These are phyloP conservation scores for Talaromyces nanjingensis DNA, from an alignment of 495 filamentous ascomycete species.

Conservation along the genomic window DNA sequence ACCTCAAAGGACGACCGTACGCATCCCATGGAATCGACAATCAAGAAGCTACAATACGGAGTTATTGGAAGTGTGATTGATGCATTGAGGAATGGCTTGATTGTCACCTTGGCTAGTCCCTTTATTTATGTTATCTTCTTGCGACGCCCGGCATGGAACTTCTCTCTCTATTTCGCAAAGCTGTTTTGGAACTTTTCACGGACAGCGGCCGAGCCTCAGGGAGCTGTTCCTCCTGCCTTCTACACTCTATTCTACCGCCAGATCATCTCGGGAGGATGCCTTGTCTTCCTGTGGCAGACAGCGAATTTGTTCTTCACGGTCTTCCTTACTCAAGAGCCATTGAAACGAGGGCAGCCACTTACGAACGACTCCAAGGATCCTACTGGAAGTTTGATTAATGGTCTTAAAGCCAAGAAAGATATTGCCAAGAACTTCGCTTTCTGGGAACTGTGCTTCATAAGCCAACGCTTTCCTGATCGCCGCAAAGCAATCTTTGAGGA, in stretches of 20 bases:
- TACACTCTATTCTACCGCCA: conserved; percentile 51
- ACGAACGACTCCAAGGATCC: conserved; percentile 81
- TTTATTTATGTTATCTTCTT: conserved; percentile 60
- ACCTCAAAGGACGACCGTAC: conserved; percentile 27
- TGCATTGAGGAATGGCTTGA: conserved; percentile 33
- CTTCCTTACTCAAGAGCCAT: conserved; percentile 70
- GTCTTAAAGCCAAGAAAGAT: conserved; percentile 57
- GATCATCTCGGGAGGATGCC: conserved; percentile 55
- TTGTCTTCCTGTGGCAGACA: conserved; percentile 66
- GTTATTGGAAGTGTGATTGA: conserved; percentile 19
- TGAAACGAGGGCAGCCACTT: conserved; percentile 78
- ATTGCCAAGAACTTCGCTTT: conserved; percentile 67
- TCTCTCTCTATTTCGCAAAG: conserved; percentile 59
- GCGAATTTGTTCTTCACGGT: conserved; percentile 69
- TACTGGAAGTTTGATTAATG: conserved; percentile 81
- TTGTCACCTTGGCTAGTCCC: conserved; percentile 37
- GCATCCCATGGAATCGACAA: conserved; percentile 25
- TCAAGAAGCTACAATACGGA: conserved; percentile 24
- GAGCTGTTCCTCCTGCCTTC: conserved; percentile 48
- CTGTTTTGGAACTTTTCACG: conserved; percentile 67
- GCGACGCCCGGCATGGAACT: conserved; percentile 57
- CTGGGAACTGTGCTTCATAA: conserved; percentile 82
- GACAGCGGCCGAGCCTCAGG: conserved; percentile 52
- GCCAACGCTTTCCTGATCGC: conserved; percentile 61
- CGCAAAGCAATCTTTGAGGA: conserved; percentile 82